Base-by-base conservation (phyloP, 164 flowering plant species). In the Vitis cinerea region DNA sequence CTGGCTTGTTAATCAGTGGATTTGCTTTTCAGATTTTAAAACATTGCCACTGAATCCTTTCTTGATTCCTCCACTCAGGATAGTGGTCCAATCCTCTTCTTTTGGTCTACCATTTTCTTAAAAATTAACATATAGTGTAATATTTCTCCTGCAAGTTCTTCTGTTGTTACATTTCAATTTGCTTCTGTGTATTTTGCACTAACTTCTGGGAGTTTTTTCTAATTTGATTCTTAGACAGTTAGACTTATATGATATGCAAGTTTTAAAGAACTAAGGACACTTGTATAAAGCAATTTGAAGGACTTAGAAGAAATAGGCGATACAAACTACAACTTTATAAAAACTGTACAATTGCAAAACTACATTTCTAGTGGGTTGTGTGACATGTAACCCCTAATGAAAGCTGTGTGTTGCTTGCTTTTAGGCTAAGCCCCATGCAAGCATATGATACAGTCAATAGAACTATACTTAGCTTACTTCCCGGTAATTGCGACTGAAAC, bases 401-500 rank as follows among this genome's bases (percentile, higher is more conserved):
- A 11, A 5, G 56, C 15, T 37, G 44, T 17, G 31, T 9, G 1
- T 15, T 64, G 6, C 55, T 47, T 64, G 56, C 15, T 12, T 14
- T 31, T 65, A 15, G 44, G 59, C 59, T 49, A 10, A 64, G 29
- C 60, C 9, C 47, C 50, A 56, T 23, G 56, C 50, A 49, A 57
- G 30, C 57, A 50, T 64, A 50, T 55, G 1, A n/a, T 64, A 49
- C 27, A 58, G 15, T 37, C 29, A 19, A 29, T 4, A 16, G 65
- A 63, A 9, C 11, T n/a, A 47, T 58, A 64, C 13, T 27, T 69
- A 78, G 56, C 76, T 61, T 64, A 60, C 59, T 61, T 66, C 75
- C 63, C 83, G 73, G 63, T 79, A 82, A 75, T 68, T 78, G n/a
- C 79, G 81, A 68, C 83, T 55, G 69, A 84, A 68, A 74, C 81